Conservation (phyloP, 164 flowering plant species). For the Umbellularia californica region DNA sequence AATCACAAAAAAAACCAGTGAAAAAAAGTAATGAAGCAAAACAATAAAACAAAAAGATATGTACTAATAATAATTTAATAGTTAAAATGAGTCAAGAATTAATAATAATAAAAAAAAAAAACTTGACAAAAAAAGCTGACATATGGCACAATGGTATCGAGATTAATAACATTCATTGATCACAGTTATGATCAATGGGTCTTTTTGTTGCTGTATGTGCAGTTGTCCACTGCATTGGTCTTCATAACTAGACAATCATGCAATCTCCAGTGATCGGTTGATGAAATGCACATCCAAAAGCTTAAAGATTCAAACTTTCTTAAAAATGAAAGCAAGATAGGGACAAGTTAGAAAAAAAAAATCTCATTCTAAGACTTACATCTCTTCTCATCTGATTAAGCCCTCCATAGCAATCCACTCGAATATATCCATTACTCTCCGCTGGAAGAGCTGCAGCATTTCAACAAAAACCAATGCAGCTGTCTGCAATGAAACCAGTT, state of each 20-base stretch:
- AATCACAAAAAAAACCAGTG: slow-evolving; percentile 6
- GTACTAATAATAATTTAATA: too few species aligned
- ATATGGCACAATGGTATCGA: background rate
- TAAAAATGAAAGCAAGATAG: background rate
- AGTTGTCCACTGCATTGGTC: background rate
- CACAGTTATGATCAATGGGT: background rate
- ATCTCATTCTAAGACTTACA: slow-evolving; percentile 37
- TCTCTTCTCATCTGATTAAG: slow-evolving; percentile 99
- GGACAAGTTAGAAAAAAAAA: background rate
- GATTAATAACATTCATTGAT: background rate
- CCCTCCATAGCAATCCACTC: slow-evolving; percentile 99
- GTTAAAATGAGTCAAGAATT: background rate
- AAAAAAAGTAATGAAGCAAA: background rate
- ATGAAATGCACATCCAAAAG: too few species aligned
- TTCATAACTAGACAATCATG: background rate
- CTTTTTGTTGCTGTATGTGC: background rate
- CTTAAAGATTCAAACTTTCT: too few species aligned
- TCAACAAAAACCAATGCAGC: slow-evolving; percentile 85
- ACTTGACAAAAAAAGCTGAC: background rate
- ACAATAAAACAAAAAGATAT: background rate
- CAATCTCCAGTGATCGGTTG: too few species aligned
- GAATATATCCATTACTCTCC: slow-evolving; percentile 74
- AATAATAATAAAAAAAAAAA: background rate
- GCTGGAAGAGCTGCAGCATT: slow-evolving; percentile 89
- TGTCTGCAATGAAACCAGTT: slow-evolving; percentile 82